phyloP scores from a whole-genome alignment of 495 filamentous ascomycete genomes.

The Talaromyces adpressus region DNA sequence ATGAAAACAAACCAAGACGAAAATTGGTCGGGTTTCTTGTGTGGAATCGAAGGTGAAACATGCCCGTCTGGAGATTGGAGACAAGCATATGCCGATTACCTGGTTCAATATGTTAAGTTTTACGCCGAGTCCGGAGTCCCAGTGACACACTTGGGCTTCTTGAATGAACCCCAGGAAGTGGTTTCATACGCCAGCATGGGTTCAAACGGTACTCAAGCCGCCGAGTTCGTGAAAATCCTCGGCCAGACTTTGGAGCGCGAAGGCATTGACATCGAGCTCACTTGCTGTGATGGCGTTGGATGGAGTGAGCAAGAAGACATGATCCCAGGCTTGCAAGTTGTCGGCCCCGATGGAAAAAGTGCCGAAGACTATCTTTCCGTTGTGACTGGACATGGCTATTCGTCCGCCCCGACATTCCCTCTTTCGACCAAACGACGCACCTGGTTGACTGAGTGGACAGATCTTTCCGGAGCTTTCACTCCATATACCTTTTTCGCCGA shows the following conservation, averaged over 20 bases:
- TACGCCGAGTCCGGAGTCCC: slow-evolving; percentile 43
- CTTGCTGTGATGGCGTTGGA: slow-evolving; percentile 48
- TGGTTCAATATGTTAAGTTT: slow-evolving; percentile 45
- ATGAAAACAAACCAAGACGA: slow-evolving; percentile 49
- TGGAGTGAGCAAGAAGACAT: slow-evolving; percentile 33
- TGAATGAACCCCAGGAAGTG: slow-evolving; percentile 46
- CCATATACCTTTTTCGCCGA: slow-evolving; percentile 38
- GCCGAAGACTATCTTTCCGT: slow-evolving; percentile 27
- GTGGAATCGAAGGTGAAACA: slow-evolving; percentile 36
- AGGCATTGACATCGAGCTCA: slow-evolving; percentile 31
- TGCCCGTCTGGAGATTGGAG: slow-evolving; percentile 47
- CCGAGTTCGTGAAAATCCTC: slow-evolving; percentile 41
- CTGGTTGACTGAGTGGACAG: slow-evolving; percentile 45
- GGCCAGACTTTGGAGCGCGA: slow-evolving; percentile 27
- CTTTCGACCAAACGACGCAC: slow-evolving; percentile 30
- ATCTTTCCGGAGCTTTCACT: slow-evolving; percentile 38
- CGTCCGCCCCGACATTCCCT: slow-evolving; percentile 25
- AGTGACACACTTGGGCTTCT: slow-evolving; percentile 45
- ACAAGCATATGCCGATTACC: slow-evolving; percentile 47
- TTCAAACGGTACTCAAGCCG: slow-evolving; percentile 35
- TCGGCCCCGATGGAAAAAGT: background rate
- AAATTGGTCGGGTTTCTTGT: slow-evolving; percentile 34
- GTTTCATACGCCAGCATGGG: slow-evolving; percentile 14
- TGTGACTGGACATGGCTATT: slow-evolving; percentile 46
- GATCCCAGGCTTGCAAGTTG: slow-evolving; percentile 21